Evolutionary conservation across 371 early-diverging fungal species (phyloP).

Genomic region (Mycotypha africana): DNA sequence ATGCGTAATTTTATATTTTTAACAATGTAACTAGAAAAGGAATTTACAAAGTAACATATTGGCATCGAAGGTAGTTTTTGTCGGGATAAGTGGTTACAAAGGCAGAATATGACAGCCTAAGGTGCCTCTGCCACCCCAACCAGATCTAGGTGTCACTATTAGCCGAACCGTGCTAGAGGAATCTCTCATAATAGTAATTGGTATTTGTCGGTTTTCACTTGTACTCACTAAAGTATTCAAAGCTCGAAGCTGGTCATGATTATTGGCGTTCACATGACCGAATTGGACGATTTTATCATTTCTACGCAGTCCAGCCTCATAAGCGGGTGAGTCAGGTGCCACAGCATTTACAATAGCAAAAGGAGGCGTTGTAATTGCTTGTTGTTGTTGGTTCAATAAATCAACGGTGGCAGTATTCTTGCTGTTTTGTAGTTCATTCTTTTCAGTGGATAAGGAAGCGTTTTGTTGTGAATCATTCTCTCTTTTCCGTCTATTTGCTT

Average conservation of each 20-base stretch:
- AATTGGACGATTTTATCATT: conserved; percentile 64
- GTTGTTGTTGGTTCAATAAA: background rate
- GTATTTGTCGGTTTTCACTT: conserved; percentile 46
- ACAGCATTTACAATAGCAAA: conserved; percentile 82
- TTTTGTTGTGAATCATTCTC: conserved; percentile 11
- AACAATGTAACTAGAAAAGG: too few species aligned
- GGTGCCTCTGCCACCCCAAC: conserved; percentile 74
- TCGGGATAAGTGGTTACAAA: too few species aligned
- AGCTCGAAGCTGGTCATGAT: conserved; percentile 44
- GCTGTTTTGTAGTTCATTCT: background rate
- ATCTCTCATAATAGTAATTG: conserved; percentile 44
- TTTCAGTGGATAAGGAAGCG: background rate
- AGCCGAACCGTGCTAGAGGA: conserved; percentile 20
- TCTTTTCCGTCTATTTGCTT: conserved; percentile 12
- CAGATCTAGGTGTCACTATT: conserved; percentile 49
- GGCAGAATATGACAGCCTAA: conserved; percentile 60
- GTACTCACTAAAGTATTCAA: conserved; percentile 49
- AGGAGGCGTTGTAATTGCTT: conserved; percentile 18
- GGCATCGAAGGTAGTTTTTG: too few species aligned
- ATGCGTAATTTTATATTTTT: too few species aligned
- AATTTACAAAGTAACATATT: too few species aligned
- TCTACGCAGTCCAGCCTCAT: conserved; percentile 55
- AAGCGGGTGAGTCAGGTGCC: conserved; percentile 78
- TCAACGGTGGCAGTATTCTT: conserved; percentile 2
- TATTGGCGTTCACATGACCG: conserved; percentile 46